Base-by-base conservation (phyloP, 176 grass and related monocot species). In the Ensete glaucum region DNA sequence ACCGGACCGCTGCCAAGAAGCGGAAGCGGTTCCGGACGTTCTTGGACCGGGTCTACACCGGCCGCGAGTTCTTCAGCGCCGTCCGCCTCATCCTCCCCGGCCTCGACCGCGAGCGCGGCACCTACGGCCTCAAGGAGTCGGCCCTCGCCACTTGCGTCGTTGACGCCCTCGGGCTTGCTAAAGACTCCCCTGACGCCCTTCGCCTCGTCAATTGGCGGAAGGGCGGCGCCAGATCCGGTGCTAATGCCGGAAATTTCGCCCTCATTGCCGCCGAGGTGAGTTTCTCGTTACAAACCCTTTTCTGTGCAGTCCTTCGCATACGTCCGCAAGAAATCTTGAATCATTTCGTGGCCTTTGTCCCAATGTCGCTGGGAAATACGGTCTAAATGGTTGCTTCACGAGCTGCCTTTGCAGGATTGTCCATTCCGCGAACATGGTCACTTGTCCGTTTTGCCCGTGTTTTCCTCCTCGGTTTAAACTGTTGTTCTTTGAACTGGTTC, bases 81-180 rank as follows among this genome's bases (percentile, higher is more conserved):
- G 60, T 96, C 22, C 88, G 89, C 24, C 88, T 98, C 75, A 58
- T 89, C 23, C 82, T 98, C 54, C 94, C 90, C 0, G 76, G 74
- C 48, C 90, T 98, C 23, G 94, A 98, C 88, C 85, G 94, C 53
- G 94, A 98, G 84, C 86, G 90, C 57, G 84, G 88, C 2, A 83
- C 94, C 72, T 98, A 98, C 82, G 94, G 94, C 9, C 88, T 98
- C 82, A 93, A 98, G 88, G 94, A 98, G 85, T 75, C 90, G 1
- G 12, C 90, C 48, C 84, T 98, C 50, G 90, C 94, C 53, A 13
- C 88, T 19, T 85, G 75, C 27, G 85, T 98, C 29, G 84, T 98
- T 7, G 94, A 98, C 9, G 90, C 94, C 54, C 88, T 98, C 34
- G 90, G 90, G 10, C 85, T 93, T 68, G 94, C 94, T 73, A 93